Conservation (phyloP, 139 green algal species). For the Coccomyxa sp. region DNA sequence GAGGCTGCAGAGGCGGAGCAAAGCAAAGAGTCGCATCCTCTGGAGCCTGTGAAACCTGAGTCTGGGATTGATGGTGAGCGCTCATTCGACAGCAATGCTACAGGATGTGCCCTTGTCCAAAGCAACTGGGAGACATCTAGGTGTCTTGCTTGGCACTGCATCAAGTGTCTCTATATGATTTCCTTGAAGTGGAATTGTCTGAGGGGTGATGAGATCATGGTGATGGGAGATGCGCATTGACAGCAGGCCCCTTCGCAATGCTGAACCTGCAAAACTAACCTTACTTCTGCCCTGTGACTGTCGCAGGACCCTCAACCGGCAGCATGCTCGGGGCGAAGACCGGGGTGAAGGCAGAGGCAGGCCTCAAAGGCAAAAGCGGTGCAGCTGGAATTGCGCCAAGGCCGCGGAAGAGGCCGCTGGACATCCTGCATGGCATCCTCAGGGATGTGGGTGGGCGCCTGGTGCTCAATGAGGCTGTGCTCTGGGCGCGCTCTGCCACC, state of each 20-base stretch:
- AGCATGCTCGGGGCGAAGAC: neutral
- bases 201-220: neutral
- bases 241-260: neutral
- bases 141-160: no score
- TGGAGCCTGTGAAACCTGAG: neutral
- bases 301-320: no score
- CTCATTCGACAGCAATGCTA: neutral
- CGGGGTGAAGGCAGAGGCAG: neutral
- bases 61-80: no score
- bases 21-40: neutral
- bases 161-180: no score
- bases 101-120: neutral
- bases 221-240: no score
- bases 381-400: no score
- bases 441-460: slow-evolving; percentile 11
- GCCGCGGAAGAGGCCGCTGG: neutral
- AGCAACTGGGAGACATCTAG: neutral
- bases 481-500: neutral
- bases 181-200: no score
- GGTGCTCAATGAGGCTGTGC: slow-evolving; percentile 5
- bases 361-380: neutral
- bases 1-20: neutral
- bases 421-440: slow-evolving; percentile 19
- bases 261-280: neutral
- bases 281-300: neutral